phyloP scores from a whole-genome alignment of 2,329 filamentous ascomycete species.

The Aspergillus piperis region DNA sequence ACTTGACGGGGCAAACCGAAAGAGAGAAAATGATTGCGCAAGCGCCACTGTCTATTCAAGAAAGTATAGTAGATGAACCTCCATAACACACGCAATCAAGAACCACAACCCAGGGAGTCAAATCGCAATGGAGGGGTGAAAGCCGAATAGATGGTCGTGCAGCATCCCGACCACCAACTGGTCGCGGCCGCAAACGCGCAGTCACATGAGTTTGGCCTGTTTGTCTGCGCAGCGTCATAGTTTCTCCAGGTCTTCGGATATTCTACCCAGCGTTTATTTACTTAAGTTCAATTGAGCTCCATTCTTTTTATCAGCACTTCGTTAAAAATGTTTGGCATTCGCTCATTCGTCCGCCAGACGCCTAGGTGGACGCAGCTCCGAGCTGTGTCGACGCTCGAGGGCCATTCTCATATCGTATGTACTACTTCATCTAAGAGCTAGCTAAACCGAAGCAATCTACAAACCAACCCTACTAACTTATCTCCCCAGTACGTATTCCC shows the following conservation, averaged over 20 bases:
- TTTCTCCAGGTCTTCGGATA: background rate
- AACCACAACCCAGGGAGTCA: background rate
- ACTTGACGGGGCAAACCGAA: background rate
- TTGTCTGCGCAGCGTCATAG: constrained; percentile 24
- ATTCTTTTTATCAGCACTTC: too few relatives aligned
- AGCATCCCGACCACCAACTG: background rate
- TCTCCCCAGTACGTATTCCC: constrained; percentile 51
- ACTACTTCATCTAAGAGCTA: too few relatives aligned
- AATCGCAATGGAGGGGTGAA: background rate
- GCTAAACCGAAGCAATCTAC: too few relatives aligned
- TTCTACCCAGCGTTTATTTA: too few relatives aligned
- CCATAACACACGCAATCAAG: background rate
- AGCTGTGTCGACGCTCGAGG: constrained; percentile 40
- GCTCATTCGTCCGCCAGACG: constrained; percentile 23
- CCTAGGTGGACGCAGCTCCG: constrained; percentile 31
- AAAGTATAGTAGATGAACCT: background rate
- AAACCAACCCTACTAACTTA: background rate
- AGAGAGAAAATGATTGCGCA: background rate
- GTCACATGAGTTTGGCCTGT: constrained; percentile 37
- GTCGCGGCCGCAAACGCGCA: constrained; percentile 17
- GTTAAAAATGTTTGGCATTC: constrained; percentile 28
- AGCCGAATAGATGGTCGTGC: too few relatives aligned
- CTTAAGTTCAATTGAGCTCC: too few relatives aligned
- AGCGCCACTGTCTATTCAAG: background rate
- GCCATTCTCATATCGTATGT: constrained; percentile 42